Conservation (phyloP, 192 early-diverging fungal genomes). For the Pilaira anomala region DNA sequence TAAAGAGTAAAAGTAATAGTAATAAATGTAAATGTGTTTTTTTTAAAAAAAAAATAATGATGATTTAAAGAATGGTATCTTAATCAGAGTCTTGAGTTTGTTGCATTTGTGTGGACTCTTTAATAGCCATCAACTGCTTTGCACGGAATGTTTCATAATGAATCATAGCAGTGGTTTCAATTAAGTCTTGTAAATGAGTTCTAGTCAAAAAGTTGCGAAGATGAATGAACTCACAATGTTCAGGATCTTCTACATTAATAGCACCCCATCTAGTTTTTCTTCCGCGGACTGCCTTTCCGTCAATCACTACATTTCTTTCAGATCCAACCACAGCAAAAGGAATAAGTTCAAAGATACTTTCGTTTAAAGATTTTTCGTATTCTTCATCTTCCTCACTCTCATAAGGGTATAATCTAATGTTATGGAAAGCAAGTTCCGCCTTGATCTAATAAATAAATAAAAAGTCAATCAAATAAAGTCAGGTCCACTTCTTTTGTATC, state of each 20-base stretch:
- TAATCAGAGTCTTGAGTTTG: not conserved
- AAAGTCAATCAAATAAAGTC: not conserved
- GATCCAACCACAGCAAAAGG: conserved; percentile 96
- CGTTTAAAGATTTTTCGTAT: conserved; percentile 68
- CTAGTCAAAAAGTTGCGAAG: conserved; percentile 84
- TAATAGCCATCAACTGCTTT: conserved; percentile 56
- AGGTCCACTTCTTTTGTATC: not conserved
- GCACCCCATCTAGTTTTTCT: conserved; percentile 89
- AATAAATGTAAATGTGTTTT: too few species aligned
- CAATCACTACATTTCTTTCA: conserved; percentile 81
- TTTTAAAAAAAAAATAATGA: too few species aligned
- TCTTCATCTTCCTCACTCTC: conserved; percentile 81
- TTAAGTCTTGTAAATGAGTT: conserved; percentile 92
- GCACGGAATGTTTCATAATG: conserved; percentile 96
- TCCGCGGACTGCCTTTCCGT: conserved; percentile 87
- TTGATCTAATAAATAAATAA: conserved; percentile 54
- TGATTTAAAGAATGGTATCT: too few species aligned
- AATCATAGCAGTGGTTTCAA: conserved; percentile 87
- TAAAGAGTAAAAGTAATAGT: too few species aligned
- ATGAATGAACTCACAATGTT: conserved; percentile 93
- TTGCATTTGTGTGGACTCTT: conserved; percentile 46
- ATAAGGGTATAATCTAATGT: conserved; percentile 87
- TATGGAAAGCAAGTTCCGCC: conserved; percentile 89
- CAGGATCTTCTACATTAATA: conserved; percentile 89
- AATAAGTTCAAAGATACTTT: conserved; percentile 80